Conservation (phyloP, 371 early-diverging fungal species). For the Dichotomocladium elegans region DNA sequence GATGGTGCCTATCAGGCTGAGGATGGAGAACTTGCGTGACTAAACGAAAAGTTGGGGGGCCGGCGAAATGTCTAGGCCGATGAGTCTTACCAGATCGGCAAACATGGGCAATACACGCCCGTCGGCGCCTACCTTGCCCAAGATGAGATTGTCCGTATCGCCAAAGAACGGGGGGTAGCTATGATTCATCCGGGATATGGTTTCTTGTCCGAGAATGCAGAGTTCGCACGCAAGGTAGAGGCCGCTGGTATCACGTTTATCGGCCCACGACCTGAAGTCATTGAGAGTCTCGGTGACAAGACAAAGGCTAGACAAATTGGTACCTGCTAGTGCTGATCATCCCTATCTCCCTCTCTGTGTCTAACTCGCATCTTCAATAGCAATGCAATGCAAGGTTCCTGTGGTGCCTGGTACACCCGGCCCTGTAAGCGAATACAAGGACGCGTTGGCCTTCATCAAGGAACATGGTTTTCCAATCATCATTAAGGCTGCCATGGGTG, state of each 20-base stretch:
- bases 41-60: neutral
- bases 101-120: conserved; percentile 76
- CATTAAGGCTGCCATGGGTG: conserved; percentile 96
- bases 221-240: conserved; percentile 85
- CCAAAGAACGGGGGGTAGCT: conserved; percentile 72
- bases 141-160: conserved; percentile 87
- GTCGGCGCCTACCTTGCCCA: conserved; percentile 93
- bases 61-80: conserved; percentile 67
- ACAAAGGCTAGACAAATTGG: conserved; percentile 87
- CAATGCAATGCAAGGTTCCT: conserved; percentile 77
- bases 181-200: conserved; percentile 91
- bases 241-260: conserved; percentile 90
- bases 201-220: conserved; percentile 87
- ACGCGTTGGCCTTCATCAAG: conserved; percentile 72
- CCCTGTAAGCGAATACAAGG: conserved; percentile 62
- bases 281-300: conserved; percentile 91
- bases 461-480: conserved; percentile 92
- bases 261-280: conserved; percentile 84
- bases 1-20: neutral
- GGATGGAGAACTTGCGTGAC: neutral
- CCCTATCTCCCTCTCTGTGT: too few species aligned
- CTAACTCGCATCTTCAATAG: too few species aligned
- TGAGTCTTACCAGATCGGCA: conserved; percentile 90
- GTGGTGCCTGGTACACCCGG: conserved; percentile 89
- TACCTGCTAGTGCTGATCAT: too few species aligned